phyloP scores from a whole-genome alignment of 345 rosid species.

The Toxicodendron radicans region DNA sequence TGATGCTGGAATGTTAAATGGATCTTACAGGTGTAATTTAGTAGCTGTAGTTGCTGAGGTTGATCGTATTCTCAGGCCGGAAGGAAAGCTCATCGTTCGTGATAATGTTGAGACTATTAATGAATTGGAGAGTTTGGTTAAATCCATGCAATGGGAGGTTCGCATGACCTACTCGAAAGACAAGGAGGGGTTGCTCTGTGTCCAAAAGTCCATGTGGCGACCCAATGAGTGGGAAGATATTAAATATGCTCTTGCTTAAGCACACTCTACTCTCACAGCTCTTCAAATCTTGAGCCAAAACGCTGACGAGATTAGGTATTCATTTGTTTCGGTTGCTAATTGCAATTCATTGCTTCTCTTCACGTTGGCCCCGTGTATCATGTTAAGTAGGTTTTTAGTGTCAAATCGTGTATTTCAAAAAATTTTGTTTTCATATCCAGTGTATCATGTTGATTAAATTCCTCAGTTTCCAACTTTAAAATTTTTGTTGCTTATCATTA shows the following conservation, averaged over 20 bases:
- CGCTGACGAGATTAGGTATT: slow-evolving; percentile 27
- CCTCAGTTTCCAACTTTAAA: not conserved
- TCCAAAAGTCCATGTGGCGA: slow-evolving; percentile 84
- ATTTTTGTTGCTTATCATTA: not conserved
- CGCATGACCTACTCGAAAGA: slow-evolving; percentile 74
- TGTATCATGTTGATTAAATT: not conserved
- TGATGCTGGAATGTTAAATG: not conserved
- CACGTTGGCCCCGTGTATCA: slow-evolving; percentile 9
- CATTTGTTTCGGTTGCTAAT: slow-evolving; percentile 27
- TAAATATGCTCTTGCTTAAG: slow-evolving; percentile 58
- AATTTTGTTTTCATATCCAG: not conserved
- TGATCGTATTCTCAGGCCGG: slow-evolving; percentile 85
- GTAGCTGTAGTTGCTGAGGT: slow-evolving; percentile 78
- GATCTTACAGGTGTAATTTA: slow-evolving; percentile 59
- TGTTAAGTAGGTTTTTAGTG: slow-evolving; percentile 19
- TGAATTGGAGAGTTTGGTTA: slow-evolving; percentile 56
- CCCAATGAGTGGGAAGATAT: slow-evolving; percentile 63
- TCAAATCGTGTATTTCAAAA: not conserved
- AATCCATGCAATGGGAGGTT: slow-evolving; percentile 81
- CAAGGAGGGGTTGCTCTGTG: slow-evolving; percentile 79
- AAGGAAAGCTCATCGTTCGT: slow-evolving; percentile 77
- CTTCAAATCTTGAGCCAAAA: slow-evolving; percentile 13
- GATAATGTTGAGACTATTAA: slow-evolving; percentile 63
- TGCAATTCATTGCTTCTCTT: slow-evolving; percentile 19
- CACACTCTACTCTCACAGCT: not conserved